These are phyloP conservation scores for Neurospora sp. DNA, from an alignment of 495 filamentous ascomycete genomes.

Conservation along the genomic window DNA sequence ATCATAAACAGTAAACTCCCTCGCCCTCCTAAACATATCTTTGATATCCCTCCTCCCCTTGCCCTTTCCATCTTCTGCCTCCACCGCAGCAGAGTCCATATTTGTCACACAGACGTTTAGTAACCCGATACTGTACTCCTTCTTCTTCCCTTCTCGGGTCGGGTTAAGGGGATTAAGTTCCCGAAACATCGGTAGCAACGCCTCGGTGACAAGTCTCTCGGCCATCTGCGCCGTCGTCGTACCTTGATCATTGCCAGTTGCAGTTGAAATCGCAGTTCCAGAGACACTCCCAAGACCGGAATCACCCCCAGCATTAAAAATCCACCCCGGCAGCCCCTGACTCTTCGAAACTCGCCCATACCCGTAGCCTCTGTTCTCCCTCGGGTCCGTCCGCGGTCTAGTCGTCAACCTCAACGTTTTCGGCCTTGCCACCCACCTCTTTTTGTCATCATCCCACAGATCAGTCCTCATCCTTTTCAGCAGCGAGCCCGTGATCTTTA, in stretches of 20 bases:
- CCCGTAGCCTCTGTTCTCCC: constrained; percentile 15
- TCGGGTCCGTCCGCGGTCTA: constrained; percentile 41
- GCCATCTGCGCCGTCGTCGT: no score
- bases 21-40: constrained; percentile 60
- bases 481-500: constrained; percentile 54
- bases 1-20: constrained; percentile 46
- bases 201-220: no score
- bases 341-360: constrained; percentile 55
- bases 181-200: no score
- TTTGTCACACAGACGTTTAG: constrained; percentile 84
- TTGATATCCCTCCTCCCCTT: constrained; percentile 45
- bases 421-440: constrained; percentile 32
- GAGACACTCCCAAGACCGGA: no score
- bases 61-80: no score
- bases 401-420: constrained; percentile 71
- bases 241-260: no score
- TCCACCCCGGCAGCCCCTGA: no score
- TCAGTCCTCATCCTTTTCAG: constrained; percentile 72
- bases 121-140: constrained; percentile 56
- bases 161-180: no score
- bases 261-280: no score
- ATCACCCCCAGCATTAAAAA: no score
- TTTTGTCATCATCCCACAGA: constrained; percentile 39
- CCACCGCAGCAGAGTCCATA: constrained; percentile 49
- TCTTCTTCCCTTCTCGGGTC: no score